Conservation (phyloP, 2,329 filamentous ascomycete genomes). For the Aspergillus niger region DNA sequence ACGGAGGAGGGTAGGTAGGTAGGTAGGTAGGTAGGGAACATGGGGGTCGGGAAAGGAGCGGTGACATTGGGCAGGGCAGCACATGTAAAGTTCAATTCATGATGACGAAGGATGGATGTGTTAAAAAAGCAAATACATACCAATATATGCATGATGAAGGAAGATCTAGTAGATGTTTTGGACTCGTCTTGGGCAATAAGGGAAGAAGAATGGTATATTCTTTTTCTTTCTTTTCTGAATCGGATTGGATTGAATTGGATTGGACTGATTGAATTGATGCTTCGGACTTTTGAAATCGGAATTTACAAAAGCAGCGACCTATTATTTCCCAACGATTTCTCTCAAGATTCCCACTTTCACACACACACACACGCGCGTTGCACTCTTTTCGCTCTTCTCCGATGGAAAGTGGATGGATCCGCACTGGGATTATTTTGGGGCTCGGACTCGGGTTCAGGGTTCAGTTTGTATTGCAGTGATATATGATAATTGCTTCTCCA, state of each 20-base stretch:
- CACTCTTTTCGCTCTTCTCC: neutral
- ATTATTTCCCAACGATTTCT: neutral
- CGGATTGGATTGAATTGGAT: neutral
- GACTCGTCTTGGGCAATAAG: slow-evolving; percentile 9
- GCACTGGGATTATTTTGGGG: neutral
- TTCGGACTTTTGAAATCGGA: neutral
- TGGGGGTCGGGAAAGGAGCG: too few species aligned
- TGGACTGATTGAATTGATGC: neutral
- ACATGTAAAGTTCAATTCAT: neutral
- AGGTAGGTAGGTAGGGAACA: too few species aligned
- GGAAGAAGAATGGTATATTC: slow-evolving; percentile 1
- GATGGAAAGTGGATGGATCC: neutral
- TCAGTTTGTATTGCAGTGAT: too few species aligned
- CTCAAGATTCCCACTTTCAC: neutral
- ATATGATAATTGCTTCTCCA: neutral
- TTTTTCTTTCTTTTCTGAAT: neutral
- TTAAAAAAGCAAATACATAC: slow-evolving; percentile 34
- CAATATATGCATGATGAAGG: slow-evolving; percentile 49
- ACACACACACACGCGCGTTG: neutral
- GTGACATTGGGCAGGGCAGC: too few species aligned
- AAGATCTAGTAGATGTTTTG: slow-evolving; percentile 9
- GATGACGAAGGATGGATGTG: neutral
- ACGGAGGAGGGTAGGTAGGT: too few species aligned
- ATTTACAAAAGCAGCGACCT: neutral
- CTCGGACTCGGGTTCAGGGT: too few species aligned